Base-by-base conservation (phyloP, 192 early-diverging fungal genomes). In the Linnemannia exigua region DNA sequence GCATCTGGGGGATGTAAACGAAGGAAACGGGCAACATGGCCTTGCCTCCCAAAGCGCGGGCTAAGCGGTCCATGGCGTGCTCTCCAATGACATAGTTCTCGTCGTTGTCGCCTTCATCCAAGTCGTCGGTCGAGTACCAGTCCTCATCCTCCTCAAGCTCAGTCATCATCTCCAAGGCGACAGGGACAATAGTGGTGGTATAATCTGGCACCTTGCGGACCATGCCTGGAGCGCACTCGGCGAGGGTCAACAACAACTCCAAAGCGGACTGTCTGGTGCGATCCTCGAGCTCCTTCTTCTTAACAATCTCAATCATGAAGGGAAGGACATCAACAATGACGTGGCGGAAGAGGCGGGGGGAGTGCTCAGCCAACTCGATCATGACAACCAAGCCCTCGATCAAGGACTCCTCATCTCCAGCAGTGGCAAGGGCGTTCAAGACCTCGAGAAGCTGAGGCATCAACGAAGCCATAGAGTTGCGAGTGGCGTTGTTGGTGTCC, bases 1-100 rank as follows among this genome's bases (percentile, higher is more conserved):
- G 92, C 95, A 98, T 95, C 74, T 93, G 87, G 77, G 98, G 98
- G 79, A 99, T 98, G 71, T 93, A 91, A 37, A 91, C 88, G 89
- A 99, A 99, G 33, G 96, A 91, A 71, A 94, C 91, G 7, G 97
- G 97, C 70, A 99, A 90, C 73, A 99, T 93, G 73, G 93, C 89
- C 87, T 96, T 97, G 54, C 99, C 99, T 79, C 96, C 95, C 75
- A 97, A 82, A 67, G 94, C 92, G 58, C 94, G 92, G 35, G 97
- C 96, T 67, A 99, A 82, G 54, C 99, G 94, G 89, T 99, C 99
- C 92, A 99, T 90, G n/a, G 96, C 95, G 90, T 98, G 96, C 89
- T 98, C 97, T 75, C 94, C 99, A 88, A 96, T 93, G 58, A 96
- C 95, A 81, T 96, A 92, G 82, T 96, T 93, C 77, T 95, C 95